These are phyloP conservation scores for Camptophora hylomeconis DNA, from an alignment of 2,329 filamentous ascomycete genomes.

Conservation along the genomic window DNA sequence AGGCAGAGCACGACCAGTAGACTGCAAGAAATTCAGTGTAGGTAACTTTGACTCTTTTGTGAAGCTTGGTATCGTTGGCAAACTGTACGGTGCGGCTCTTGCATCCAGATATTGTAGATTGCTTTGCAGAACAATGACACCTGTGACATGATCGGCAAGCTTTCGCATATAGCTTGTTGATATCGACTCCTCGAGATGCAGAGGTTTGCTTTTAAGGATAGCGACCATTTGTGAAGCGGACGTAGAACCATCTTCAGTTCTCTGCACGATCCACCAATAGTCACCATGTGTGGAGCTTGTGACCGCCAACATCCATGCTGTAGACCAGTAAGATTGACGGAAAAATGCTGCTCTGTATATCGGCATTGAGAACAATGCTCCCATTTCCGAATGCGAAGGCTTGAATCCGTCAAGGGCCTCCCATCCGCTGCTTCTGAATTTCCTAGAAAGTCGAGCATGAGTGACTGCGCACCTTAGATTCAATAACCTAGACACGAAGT, in stretches of 20 bases:
- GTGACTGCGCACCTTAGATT: constrained; percentile 19
- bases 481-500: constrained; percentile 21
- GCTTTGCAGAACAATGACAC: constrained; percentile 10
- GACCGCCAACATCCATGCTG: constrained; percentile 59
- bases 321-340: constrained; percentile 56
- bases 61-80: neutral
- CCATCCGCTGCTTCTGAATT: constrained; percentile 18
- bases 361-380: constrained; percentile 49
- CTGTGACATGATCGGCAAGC: constrained; percentile 11
- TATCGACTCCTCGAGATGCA: constrained; percentile 10
- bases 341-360: constrained; percentile 56
- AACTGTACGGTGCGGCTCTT: too few species aligned
- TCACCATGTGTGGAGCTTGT: constrained; percentile 61
- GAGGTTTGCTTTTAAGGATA: too few species aligned
- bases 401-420: constrained; percentile 28
- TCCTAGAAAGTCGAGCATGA: constrained; percentile 8
- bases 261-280: constrained; percentile 58
- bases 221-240: neutral
- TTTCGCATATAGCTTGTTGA: constrained; percentile 12
- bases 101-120: constrained; percentile 9
- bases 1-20: too few species aligned
- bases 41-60: constrained; percentile 7
- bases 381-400: constrained; percentile 32
- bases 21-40: too few species aligned
- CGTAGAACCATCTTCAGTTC: neutral